These are phyloP conservation scores for Diaporthe nobilis DNA, from an alignment of 2,329 filamentous ascomycete genomes.

Conservation along the genomic window DNA sequence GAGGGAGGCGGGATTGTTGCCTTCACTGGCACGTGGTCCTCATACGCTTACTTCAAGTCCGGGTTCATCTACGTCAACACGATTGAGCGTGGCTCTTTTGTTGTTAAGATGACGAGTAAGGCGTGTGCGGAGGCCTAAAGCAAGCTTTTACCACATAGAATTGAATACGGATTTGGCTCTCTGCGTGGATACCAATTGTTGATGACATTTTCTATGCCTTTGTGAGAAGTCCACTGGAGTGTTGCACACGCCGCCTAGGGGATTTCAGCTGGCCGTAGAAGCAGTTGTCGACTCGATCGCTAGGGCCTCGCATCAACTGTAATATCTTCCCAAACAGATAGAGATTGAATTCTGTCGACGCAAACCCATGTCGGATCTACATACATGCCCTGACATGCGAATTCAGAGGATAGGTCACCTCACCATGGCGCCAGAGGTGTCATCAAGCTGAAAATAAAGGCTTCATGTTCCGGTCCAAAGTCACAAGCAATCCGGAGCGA, in stretches of 20 bases:
- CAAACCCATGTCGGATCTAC: neutral
- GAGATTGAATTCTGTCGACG: neutral
- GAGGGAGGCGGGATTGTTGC: constrained; percentile 54
- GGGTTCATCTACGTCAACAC: constrained; percentile 66
- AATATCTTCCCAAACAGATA: too few relatives aligned
- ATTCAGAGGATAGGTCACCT: neutral
- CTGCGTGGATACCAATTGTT: neutral
- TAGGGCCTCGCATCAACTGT: too few relatives aligned
- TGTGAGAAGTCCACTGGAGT: too few relatives aligned
- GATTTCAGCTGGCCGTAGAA: too few relatives aligned
- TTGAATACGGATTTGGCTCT: neutral
- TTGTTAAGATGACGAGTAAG: constrained; percentile 55
- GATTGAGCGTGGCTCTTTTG: constrained; percentile 65
- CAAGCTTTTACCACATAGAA: too few relatives aligned
- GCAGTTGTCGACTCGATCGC: too few relatives aligned
- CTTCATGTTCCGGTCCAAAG: neutral
- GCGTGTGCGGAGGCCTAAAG: neutral
- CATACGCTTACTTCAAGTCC: constrained; percentile 63
- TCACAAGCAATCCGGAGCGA: neutral
- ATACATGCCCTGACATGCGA: neutral
- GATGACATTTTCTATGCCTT: neutral
- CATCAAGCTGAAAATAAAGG: neutral
- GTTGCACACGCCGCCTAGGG: too few relatives aligned
- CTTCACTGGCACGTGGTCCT: constrained; percentile 62
- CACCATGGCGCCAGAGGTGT: neutral